Evolutionary conservation across 2,329 filamentous ascomycete species (phyloP).

Genomic region (Dothistroma septosporum): DNA sequence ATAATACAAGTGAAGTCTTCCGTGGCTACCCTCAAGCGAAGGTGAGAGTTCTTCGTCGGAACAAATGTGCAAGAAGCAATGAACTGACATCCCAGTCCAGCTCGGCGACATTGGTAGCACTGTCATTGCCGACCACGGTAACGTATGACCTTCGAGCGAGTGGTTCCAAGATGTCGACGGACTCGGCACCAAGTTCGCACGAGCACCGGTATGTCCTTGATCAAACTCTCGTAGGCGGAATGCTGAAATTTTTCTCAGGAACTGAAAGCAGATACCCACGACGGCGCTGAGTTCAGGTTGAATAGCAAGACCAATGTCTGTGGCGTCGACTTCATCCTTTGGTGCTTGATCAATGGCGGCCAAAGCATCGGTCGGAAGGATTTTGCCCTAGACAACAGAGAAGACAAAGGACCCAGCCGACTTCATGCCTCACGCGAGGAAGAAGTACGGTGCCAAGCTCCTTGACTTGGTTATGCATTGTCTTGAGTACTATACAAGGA

Average conservation of each 20-base stretch:
- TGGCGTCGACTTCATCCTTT: background rate
- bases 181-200: background rate
- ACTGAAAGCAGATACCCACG: background rate
- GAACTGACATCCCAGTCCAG: background rate
- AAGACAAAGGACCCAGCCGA: background rate
- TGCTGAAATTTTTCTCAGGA: background rate
- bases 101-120: background rate
- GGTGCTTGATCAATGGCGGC: background rate
- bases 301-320: background rate
- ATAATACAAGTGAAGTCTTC: background rate
- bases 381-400: background rate
- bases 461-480: background rate
- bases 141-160: background rate
- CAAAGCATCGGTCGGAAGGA: background rate
- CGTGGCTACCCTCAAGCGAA: background rate
- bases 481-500: background rate
- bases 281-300: no score
- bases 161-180: background rate
- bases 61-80: background rate
- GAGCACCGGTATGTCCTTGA: background rate
- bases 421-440: background rate
- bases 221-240: background rate
- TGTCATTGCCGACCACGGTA: background rate
- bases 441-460: background rate
- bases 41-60: background rate